phyloP scores from a whole-genome alignment of 2,329 filamentous ascomycete species.

The Grosmannia clavigera region DNA sequence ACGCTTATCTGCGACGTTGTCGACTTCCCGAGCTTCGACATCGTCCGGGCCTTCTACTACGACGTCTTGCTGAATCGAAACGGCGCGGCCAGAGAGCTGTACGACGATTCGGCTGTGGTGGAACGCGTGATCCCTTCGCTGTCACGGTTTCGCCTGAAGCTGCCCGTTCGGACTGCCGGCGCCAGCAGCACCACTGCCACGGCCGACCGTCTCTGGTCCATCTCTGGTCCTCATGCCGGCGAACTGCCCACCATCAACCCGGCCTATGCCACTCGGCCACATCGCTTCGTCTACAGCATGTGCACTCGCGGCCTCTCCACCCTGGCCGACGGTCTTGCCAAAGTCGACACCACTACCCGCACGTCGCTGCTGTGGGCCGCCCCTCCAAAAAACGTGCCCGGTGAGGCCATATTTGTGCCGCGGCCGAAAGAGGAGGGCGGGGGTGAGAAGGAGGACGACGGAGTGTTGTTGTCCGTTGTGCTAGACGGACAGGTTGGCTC shows the following conservation, averaged over 20 bases:
- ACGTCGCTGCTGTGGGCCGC: conserved; percentile 40
- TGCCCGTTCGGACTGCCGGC: neutral
- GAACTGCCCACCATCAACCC: conserved; percentile 59
- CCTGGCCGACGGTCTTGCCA: conserved; percentile 50
- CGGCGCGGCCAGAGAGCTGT: conserved; percentile 29
- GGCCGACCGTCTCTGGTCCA: conserved; percentile 16
- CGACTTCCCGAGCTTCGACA: conserved; percentile 49
- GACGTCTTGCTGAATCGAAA: conserved; percentile 48
- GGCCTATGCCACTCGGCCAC: conserved; percentile 32
- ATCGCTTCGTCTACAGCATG: conserved; percentile 50
- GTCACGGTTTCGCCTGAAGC: conserved; percentile 23
- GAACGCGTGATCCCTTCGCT: conserved; percentile 26
- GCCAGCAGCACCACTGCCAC: neutral
- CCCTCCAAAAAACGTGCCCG: conserved; percentile 48
- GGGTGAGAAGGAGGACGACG: conserved; percentile 46
- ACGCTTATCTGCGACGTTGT: conserved; percentile 51
- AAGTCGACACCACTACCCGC: conserved; percentile 48
- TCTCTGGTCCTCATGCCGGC: conserved; percentile 40
- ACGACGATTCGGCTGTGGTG: conserved; percentile 26
- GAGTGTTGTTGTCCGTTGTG: conserved; percentile 49
- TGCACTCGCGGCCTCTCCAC: conserved; percentile 44
- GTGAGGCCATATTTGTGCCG: conserved; percentile 56
- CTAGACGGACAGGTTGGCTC: conserved; percentile 44
- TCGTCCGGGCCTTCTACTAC: conserved; percentile 58
- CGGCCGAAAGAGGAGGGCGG: conserved; percentile 28